These are phyloP conservation scores for Zygotorulaspora sp. DNA, from an alignment of 805 yeast species.

Conservation along the genomic window DNA sequence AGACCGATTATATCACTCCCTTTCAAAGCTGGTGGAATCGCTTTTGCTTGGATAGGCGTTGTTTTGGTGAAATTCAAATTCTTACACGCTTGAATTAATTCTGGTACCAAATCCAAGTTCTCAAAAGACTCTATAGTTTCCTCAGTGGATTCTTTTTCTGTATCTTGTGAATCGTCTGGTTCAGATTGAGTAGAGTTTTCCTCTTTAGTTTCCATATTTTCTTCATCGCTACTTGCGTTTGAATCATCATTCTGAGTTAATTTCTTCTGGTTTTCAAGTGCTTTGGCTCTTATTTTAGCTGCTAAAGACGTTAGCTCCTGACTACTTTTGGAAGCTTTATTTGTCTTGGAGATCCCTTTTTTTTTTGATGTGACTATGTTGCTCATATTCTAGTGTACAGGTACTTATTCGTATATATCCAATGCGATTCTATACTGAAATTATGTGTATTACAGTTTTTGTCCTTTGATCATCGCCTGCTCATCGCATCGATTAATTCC, in stretches of 20 bases:
- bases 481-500: conserved; percentile 15
- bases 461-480: too few relatives aligned
- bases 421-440: too few relatives aligned
- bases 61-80: conserved; percentile 73
- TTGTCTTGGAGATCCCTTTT: conserved; percentile 7
- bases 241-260: conserved; percentile 9
- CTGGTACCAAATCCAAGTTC: conserved; percentile 66
- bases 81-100: conserved; percentile 73
- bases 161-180: conserved; percentile 15
- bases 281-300: conserved; percentile 48
- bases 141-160: conserved; percentile 14
- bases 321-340: conserved; percentile 10
- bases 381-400: too few relatives aligned
- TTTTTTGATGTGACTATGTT: neutral
- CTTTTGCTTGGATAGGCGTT: conserved; percentile 88
- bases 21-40: conserved; percentile 84
- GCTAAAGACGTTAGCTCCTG: conserved; percentile 45
- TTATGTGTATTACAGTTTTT: too few relatives aligned
- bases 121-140: conserved; percentile 41
- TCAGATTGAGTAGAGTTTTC: conserved; percentile 3
- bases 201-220: conserved; percentile 1
- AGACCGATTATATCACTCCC: conserved; percentile 93
- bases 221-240: conserved; percentile 5
- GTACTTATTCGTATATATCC: too few relatives aligned
- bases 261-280: conserved; percentile 33